A percentile compares a stretch with the other conserved stretches of the same genome.
Evolutionary conservation across 768 basidiomycete species (phyloP).

Genomic region (Krasilnikovozyma curviuscula): DNA sequence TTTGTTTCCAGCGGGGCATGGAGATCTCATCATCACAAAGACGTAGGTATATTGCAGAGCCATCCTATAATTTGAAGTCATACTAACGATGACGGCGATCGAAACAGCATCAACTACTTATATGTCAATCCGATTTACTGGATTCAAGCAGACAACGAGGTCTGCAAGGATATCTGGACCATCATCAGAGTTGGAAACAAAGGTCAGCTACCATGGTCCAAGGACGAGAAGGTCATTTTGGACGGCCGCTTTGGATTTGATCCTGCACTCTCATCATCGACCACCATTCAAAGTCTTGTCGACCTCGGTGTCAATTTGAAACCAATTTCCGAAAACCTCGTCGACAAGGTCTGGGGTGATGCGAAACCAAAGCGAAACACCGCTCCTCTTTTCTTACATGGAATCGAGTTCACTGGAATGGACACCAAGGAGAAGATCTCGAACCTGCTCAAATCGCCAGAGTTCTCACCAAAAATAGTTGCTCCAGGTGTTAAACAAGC

Average conservation of each 20-base stretch:
- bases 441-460: slow-evolving; percentile 32
- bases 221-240: slow-evolving; percentile 2
- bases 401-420: slow-evolving; percentile 41
- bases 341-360: slow-evolving; percentile 63
- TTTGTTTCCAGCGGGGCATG: not conserved
- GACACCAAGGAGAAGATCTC: slow-evolving; percentile 46
- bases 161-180: too few relatives aligned
- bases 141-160: not conserved
- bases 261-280: not conserved
- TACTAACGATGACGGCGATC: not conserved
- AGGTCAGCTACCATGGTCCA: too few relatives aligned
- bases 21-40: not conserved
- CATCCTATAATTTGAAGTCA: not conserved
- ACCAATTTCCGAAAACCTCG: slow-evolving; percentile 35
- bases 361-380: slow-evolving; percentile 45
- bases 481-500: not conserved
- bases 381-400: slow-evolving; percentile 33
- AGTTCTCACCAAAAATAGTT: slow-evolving; percentile 12
- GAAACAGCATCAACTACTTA: not conserved
- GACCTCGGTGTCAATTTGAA: not conserved
- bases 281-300: slow-evolving; percentile 1
- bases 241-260: not conserved
- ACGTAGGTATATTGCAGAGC: not conserved
- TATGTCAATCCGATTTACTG: not conserved
- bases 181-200: too few relatives aligned